Percentiles rank a stretch among this genome's conserved stretches.
Evolutionary conservation across 257 asterid species (phyloP).

Genomic region (Lycium barbarum): DNA sequence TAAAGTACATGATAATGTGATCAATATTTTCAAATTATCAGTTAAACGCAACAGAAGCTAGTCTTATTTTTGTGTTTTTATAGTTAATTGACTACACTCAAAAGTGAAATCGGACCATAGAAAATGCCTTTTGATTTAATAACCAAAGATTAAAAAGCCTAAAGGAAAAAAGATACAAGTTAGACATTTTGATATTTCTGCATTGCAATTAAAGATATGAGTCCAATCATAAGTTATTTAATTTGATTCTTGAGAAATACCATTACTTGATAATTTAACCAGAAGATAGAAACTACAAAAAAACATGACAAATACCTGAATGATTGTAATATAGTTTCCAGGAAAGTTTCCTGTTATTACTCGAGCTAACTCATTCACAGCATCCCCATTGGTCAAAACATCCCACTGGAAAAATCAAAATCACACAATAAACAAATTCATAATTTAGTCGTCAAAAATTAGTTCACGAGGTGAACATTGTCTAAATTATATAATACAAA

Average conservation of each 20-base stretch:
- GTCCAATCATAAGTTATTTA: not conserved
- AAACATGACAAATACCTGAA: conserved; percentile 56
- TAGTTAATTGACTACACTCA: not conserved
- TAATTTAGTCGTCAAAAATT: not conserved
- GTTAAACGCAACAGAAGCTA: not conserved
- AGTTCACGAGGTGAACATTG: not conserved
- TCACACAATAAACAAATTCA: not conserved
- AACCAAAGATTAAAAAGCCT: not conserved
- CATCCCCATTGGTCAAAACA: conserved; percentile 52
- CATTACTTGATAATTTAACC: not conserved
- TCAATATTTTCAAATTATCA: not conserved
- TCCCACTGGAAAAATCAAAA: conserved; percentile 63
- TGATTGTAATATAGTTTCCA: conserved; percentile 58
- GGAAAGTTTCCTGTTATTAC: conserved; percentile 60
- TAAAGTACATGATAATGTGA: not conserved
- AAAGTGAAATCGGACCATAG: not conserved
- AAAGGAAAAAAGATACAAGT: not conserved
- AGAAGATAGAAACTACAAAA: not conserved
- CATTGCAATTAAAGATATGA: not conserved
- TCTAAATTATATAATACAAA: not conserved
- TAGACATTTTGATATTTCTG: not conserved
- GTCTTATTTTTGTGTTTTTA: not conserved
- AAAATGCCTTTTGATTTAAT: not conserved
- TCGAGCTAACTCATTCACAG: conserved; percentile 52
- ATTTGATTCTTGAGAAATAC: not conserved